Base-by-base conservation (phyloP, 371 early-diverging fungal species). In the Pancytospora epiphaga region DNA sequence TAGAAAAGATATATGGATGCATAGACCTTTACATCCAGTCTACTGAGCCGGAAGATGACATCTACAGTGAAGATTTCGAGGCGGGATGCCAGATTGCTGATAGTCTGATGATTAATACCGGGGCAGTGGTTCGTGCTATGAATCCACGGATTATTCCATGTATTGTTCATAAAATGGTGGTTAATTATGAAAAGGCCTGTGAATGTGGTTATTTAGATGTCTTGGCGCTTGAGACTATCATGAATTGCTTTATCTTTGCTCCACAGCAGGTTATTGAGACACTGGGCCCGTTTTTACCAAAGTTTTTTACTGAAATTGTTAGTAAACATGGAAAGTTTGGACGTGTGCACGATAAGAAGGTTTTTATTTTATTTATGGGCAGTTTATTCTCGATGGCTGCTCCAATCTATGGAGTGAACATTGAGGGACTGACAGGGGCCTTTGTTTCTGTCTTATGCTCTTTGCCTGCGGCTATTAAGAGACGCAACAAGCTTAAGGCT, bases 261-360 rank as follows among this genome's bases (percentile, higher is more conserved):
- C 80, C 80, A 3, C 63, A 50, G 1, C 58, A 51, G 0, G 63
- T 73, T 15, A 9, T 77, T 9, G 15, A 25, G 15, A 34, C 61
- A 9, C 39, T 76, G 52, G 58, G 64, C 1, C 32, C 66, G 22
- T 73, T 66, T 50, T 18, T 66, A 51, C 32, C 39, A 3, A 67
- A 34, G 27, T 71, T 71, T 47, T 65, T 78, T 38, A 39, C 12
- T 25, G 49, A 58, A 1, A 18, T 73, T 2, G 73, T 64, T 50
- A 36, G 34, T 2, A 70, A 71, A 40, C 58, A 34, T 15, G 75
- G 64, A 30, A 62, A 65, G 32, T 81, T 81, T 63, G 72, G 58
- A 34, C 40, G 83, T 43, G 81, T 83, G 15, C 77, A 81, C 66
- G 83, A 83, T 69, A 79, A 81, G 50, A 83, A 83, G 66, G 61